phyloP scores from a whole-genome alignment of 345 rosid species.

The Bruguiera gymnorhiza region DNA sequence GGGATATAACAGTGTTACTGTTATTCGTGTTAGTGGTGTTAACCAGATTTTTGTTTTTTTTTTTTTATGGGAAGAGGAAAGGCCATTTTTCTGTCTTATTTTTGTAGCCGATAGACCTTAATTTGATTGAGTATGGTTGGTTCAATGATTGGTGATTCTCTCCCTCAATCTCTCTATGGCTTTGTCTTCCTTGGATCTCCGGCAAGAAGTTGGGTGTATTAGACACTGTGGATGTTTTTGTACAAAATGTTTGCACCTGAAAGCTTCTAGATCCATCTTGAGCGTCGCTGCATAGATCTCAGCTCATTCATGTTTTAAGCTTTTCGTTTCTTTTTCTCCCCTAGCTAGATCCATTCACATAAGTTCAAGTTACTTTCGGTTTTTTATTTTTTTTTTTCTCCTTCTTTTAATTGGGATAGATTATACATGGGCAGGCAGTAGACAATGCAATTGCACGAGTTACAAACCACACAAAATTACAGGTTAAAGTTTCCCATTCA shows the following conservation, averaged over 20 bases:
- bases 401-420: too few relatives aligned
- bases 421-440: too few relatives aligned
- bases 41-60: neutral
- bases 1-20: conserved; percentile 34
- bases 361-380: neutral
- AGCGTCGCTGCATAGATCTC: conserved; percentile 16
- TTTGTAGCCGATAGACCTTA: conserved; percentile 11
- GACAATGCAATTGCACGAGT: too few relatives aligned
- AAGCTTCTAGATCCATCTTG: conserved; percentile 15
- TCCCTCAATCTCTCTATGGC: neutral
- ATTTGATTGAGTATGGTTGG: conserved; percentile 10
- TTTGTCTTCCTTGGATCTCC: conserved; percentile 16
- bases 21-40: conserved; percentile 11
- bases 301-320: neutral
- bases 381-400: neutral
- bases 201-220: conserved; percentile 15
- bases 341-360: neutral
- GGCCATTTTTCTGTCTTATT: conserved; percentile 17
- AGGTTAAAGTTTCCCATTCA: too few relatives aligned
- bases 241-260: conserved; percentile 49
- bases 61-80: conserved; percentile 8
- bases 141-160: conserved; percentile 3
- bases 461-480: too few relatives aligned
- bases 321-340: neutral
- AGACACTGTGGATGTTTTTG: conserved; percentile 34